Evolutionary conservation across 306 rosid genomes (phyloP), one percentile per base, ranked within the genome.

Genomic region (Cucumis hystrix): DNA sequence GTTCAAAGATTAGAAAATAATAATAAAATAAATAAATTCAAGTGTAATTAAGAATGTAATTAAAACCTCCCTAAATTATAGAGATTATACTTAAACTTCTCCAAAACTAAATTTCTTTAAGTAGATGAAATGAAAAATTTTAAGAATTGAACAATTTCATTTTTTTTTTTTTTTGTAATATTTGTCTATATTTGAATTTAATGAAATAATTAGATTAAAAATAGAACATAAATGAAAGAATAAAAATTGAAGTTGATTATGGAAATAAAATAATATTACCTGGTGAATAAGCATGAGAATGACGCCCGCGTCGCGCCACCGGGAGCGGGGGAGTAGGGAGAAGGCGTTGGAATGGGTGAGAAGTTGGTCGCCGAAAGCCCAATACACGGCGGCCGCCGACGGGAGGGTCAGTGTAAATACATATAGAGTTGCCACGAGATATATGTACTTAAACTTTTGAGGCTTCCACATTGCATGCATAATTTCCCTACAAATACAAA

Each of bases 341-440:
- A 89, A 83, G 70, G 93, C 93, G 10, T 89, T 89, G 79, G 88
- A 55, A 68, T 80, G 90, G 72, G 79, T 77, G 37, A 87, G 78
- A 49, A 89, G 90, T 80, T 87, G 81, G 81, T 89, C 93, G 12
- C 93, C 93, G 43, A 85, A 89, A 63, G 93, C 93, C 93, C 93
- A 89, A 61, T 89, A 89, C 60, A 87, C 86, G 6, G 89, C 87
- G 59, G 70, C 3, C 1, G 93, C 85, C 21, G 93, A 89, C 35
- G 93, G 93, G 33, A 89, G 83, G 67, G 93, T 89, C 43, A 89
- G 87, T 7, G 93, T 89, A 82, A 89, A 89, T 21, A 89, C 91
- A 82, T 82, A 89, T n/a, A 89, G 70, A 11, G 93, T 89, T 7
- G 93, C 93, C 16, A 77, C 65, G 4, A 89, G 79, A 85, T 89